phyloP scores from a whole-genome alignment of 2,329 filamentous ascomycete genomes.

The Trichoderma atroviride region DNA sequence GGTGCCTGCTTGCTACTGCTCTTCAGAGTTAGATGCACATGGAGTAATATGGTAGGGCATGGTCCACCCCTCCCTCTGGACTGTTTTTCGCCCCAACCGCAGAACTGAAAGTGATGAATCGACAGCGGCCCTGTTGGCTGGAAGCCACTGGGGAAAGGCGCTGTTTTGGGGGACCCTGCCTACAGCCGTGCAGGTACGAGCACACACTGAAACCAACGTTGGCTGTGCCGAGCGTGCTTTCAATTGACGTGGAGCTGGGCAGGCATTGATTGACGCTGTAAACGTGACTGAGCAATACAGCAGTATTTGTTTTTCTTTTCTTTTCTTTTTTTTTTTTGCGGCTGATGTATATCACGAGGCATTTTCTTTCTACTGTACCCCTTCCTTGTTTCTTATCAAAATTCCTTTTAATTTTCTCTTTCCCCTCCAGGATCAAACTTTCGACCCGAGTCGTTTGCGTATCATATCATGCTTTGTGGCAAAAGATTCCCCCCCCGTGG shows the following conservation, averaged over 20 bases:
- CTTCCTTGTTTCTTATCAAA: neutral
- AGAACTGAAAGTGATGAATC: neutral
- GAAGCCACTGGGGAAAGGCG: neutral
- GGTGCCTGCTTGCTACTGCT: neutral
- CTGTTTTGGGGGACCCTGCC: neutral
- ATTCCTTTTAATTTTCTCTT: neutral
- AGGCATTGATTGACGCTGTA: neutral
- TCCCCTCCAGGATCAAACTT: slow-evolving; percentile 7
- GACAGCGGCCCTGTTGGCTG: slow-evolving; percentile 14
- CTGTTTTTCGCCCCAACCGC: slow-evolving; percentile 17
- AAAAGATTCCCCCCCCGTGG: slow-evolving; percentile 9
- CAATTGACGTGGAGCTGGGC: neutral
- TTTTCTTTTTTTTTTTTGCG: neutral
- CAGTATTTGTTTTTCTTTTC: neutral
- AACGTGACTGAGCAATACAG: neutral
- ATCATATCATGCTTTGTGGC: slow-evolving; percentile 18
- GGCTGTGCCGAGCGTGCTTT: neutral
- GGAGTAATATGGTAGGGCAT: neutral
- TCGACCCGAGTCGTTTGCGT: slow-evolving; percentile 20
- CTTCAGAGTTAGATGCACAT: neutral
- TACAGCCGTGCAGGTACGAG: neutral
- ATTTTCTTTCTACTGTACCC: neutral
- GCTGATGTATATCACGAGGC: neutral
- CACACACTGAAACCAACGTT: neutral
- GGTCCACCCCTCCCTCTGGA: neutral